Percentiles rank a stretch among this genome's conserved stretches.
phyloP scores from a whole-genome alignment of 257 asterid genomes.

The Voacanga thouarsii region DNA sequence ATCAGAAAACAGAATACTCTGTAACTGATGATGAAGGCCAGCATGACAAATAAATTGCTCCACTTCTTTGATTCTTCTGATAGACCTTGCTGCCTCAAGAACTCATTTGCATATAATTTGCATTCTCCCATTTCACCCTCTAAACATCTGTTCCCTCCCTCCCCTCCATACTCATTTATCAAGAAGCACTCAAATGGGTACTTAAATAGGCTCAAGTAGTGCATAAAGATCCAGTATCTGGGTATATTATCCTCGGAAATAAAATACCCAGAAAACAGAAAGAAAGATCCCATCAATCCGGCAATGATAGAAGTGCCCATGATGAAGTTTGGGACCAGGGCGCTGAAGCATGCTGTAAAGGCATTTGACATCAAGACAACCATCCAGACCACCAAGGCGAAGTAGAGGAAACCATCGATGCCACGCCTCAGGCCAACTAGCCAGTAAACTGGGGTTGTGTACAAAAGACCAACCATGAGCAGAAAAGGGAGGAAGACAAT shows the following conservation, averaged over 20 bases:
- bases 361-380: conserved; percentile 78
- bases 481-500: conserved; percentile 70
- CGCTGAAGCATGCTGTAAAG: conserved; percentile 80
- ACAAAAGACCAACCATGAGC: conserved; percentile 51
- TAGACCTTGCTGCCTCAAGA: conserved; percentile 59
- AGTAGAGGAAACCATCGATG: conserved; percentile 62
- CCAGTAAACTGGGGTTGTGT: conserved; percentile 68
- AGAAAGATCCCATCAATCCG: conserved; percentile 88
- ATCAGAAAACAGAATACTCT: conserved; percentile 63
- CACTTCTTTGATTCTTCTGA: conserved; percentile 49
- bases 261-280: conserved; percentile 85
- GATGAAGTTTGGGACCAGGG: conserved; percentile 80
- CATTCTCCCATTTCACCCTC: conserved; percentile 45
- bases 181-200: conserved; percentile 80
- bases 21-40: conserved; percentile 60
- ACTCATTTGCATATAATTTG: conserved; percentile 45
- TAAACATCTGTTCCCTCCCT: conserved; percentile 52
- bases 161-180: conserved; percentile 80
- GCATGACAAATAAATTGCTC: conserved; percentile 71
- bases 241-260: conserved; percentile 60
- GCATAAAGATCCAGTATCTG: conserved; percentile 78
- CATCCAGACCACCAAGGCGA: conserved; percentile 61
- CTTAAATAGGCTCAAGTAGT: conserved; percentile 77
- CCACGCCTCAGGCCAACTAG: conserved; percentile 65
- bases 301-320: conserved; percentile 84